Evolutionary conservation across 805 yeast genomes (phyloP), one percentile per base, ranked within the genome.

Genomic region (Maudiozyma bulderi): DNA sequence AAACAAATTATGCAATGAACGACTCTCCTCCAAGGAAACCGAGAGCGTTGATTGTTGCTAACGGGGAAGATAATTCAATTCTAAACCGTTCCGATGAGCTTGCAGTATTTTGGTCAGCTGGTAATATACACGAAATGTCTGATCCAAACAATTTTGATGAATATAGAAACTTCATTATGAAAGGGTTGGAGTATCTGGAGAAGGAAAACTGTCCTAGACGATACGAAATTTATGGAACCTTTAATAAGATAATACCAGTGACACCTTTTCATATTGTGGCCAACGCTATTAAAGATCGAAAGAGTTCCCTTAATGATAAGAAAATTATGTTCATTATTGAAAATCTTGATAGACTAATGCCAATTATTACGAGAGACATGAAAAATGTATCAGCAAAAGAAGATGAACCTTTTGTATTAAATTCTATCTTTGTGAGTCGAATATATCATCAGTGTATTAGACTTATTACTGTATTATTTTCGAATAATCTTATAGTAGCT

Each of bases 171-270:
- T 52, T 63, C 8, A 43, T 62, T 3, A 53, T 50, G 10, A 66
- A 67, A 28, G 68, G 67, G 3, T 43, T 52, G n/a, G 39, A 42
- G 2, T 40, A 40, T 7, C 45, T 43, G 3, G 47, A 39, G 13
- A 26, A 48, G 11, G 43, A 42, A 2, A 42, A 29, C 11, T 41
- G 33, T 11, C 34, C 53, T 4, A 52, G 56, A 29, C 51, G 57
- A 13, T 64, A 61, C 47, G 68, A 64, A 51, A 50, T 64, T 29
- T 64, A 61, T 50, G 67, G 67, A 2, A 63, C 68, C 2, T 58
- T 64, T 42, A 63, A 62, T 42, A 61, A 58, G 44, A 57, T 64
- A 10, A 49, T 63, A 31, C 62, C 64, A 10, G 30, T 49, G 2
- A 38, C 44, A 13, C n/a, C 34, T 35, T n/a, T 10, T 9, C 9